Evolutionary conservation across 495 filamentous ascomycete genomes (phyloP).

Genomic region (Aspergillus olivimuriae): DNA sequence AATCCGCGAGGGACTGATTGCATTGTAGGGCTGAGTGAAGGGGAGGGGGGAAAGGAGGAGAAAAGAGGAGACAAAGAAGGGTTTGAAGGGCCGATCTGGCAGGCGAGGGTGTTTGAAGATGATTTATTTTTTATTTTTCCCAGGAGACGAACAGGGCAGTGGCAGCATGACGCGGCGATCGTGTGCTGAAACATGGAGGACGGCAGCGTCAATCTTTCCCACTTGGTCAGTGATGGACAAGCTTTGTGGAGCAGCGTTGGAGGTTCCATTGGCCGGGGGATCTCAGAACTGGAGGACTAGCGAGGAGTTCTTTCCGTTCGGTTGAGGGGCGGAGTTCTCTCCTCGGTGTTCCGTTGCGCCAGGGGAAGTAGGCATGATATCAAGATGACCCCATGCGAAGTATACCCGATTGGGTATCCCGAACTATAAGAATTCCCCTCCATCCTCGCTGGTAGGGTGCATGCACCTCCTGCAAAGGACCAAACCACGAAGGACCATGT

Average conservation of each 20-base stretch:
- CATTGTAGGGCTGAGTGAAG: slow-evolving; percentile 7
- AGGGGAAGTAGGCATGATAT: too few species aligned
- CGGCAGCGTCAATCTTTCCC: not conserved
- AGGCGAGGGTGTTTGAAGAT: not conserved
- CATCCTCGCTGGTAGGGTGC: too few species aligned
- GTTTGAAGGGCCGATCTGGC: not conserved
- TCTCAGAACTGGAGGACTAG: too few species aligned
- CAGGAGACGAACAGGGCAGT: not conserved
- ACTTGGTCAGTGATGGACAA: too few species aligned
- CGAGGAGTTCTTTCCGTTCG: too few species aligned
- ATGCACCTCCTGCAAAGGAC: too few species aligned
- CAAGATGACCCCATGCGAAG: too few species aligned
- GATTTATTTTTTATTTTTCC: not conserved
- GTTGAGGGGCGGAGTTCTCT: too few species aligned
- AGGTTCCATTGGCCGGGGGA: not conserved
- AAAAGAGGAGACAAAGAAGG: slow-evolving; percentile 1
- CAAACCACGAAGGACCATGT: too few species aligned
- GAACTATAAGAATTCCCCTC: too few species aligned
- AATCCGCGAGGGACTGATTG: slow-evolving; percentile 3
- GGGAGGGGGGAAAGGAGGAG: not conserved
- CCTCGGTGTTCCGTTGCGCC: too few species aligned
- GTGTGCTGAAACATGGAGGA: not conserved
- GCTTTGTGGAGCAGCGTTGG: not conserved
- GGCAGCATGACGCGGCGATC: not conserved
- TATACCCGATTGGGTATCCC: too few species aligned